These are phyloP conservation scores for Cerrena zonata DNA, from an alignment of 1,284 basidiomycete species.

Conservation along the genomic window DNA sequence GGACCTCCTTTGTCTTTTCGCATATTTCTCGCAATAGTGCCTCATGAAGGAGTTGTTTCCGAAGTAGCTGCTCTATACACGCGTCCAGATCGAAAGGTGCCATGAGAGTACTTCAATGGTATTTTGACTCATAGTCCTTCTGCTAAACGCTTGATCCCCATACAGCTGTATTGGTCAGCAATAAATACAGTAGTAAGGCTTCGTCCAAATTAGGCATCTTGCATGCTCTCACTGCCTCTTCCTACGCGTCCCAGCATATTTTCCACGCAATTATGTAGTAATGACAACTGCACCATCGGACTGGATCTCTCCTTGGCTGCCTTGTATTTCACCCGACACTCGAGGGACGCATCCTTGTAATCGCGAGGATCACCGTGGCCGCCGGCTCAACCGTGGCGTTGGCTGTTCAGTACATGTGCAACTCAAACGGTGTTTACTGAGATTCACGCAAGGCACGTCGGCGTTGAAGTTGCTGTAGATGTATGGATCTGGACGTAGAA, in stretches of 20 bases:
- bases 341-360: not conserved
- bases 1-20: conserved; percentile 95
- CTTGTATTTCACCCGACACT: not conserved
- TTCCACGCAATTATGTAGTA: not conserved
- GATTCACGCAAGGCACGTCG: too few relatives aligned
- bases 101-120: conserved; percentile 41
- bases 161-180: not conserved
- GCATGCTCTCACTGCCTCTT: not conserved
- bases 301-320: not conserved
- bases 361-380: not conserved
- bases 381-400: not conserved
- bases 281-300: not conserved
- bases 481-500: too few relatives aligned
- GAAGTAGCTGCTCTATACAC: conserved; percentile 84
- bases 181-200: not conserved
- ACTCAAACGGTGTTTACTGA: too few relatives aligned
- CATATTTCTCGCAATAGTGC: conserved; percentile 91
- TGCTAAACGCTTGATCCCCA: conserved; percentile 5
- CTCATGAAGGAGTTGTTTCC: conserved; percentile 90
- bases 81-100: conserved; percentile 92
- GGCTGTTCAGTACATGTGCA: not conserved
- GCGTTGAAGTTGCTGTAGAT: too few relatives aligned
- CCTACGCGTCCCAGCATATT: not conserved
- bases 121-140: not conserved
- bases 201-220: not conserved